phyloP scores from a whole-genome alignment of 176 grass and related monocot species.

The Oryza rufipogon region DNA sequence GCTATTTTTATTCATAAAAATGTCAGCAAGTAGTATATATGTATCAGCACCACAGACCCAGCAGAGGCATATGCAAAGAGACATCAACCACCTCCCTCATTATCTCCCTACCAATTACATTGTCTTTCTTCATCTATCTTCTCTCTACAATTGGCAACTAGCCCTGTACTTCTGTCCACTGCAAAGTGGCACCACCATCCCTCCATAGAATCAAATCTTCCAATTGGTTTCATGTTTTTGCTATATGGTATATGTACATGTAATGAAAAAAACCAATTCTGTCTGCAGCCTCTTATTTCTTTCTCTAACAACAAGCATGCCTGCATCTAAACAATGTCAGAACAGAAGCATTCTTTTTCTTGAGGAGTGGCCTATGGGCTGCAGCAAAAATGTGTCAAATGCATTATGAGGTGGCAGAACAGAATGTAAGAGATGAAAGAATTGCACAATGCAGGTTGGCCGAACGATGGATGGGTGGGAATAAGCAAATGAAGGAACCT shows the following conservation, averaged over 20 bases:
- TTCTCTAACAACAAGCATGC: constrained; percentile 29
- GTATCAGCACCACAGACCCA: constrained; percentile 65
- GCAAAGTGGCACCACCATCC: constrained; percentile 7
- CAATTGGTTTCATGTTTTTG: constrained; percentile 43
- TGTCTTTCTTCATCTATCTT: constrained; percentile 20
- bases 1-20: constrained; percentile 85
- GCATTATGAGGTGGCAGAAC: constrained; percentile 42
- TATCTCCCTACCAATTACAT: constrained; percentile 30
- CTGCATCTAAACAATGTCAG: constrained; percentile 40
- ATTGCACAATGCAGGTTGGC: constrained; percentile 17
- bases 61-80: constrained; percentile 50
- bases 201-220: constrained; percentile 37
- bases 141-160: constrained; percentile 48
- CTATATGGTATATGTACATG: constrained; percentile 66
- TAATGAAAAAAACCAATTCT: constrained; percentile 37
- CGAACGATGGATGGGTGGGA: constrained; percentile 9
- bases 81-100: constrained; percentile 45
- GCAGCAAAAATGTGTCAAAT: constrained; percentile 39
- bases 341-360: constrained; percentile 31
- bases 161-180: constrained; percentile 26
- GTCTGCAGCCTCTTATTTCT: constrained; percentile 19
- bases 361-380: constrained; percentile 31
- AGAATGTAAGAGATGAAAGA: constrained; percentile 51
- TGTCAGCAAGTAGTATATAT: constrained; percentile 60
- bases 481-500: constrained; percentile 43